Conservation (phyloP, 495 filamentous ascomycete species). For the Geopyxis carbonaria region DNA sequence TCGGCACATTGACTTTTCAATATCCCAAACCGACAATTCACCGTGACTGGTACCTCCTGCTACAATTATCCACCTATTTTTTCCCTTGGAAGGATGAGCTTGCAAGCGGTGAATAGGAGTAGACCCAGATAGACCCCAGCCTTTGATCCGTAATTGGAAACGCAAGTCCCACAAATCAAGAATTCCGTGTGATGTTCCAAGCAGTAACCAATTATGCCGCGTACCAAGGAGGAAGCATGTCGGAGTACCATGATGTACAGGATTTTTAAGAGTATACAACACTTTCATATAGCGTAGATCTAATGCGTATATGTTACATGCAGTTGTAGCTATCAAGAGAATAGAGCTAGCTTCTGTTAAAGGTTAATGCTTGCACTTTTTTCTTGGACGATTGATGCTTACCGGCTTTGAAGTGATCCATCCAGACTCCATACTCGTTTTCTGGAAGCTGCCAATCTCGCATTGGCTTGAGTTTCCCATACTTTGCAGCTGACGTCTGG, state of each 20-base stretch:
- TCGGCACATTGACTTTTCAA: constrained; percentile 74
- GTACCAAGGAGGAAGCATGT: constrained; percentile 82
- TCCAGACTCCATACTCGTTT: constrained; percentile 71
- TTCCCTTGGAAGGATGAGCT: constrained; percentile 58
- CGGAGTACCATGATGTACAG: constrained; percentile 81
- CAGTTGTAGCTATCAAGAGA: constrained; percentile 73
- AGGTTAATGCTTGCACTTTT: constrained; percentile 3
- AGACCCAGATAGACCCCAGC: constrained; percentile 74
- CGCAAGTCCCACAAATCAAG: constrained; percentile 92
- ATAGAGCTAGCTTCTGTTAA: constrained; percentile 53
- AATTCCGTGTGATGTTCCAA: constrained; percentile 86
- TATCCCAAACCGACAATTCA: constrained; percentile 92
- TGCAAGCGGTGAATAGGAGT: constrained; percentile 63
- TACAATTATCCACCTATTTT: constrained; percentile 67
- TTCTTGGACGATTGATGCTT: too few species aligned
- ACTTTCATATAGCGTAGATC: constrained; percentile 78
- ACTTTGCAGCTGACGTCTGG: constrained; percentile 44
- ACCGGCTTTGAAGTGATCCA: constrained; percentile 76
- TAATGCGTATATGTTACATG: constrained; percentile 60
- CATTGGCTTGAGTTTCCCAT: constrained; percentile 57
- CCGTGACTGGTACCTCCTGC: constrained; percentile 74
- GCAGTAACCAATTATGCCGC: constrained; percentile 70
- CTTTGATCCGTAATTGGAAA: constrained; percentile 70
- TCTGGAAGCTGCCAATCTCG: constrained; percentile 62
- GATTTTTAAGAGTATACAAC: constrained; percentile 67